Evolutionary conservation across 257 asterid species (phyloP).

Genomic region (Solanum etuberosum): DNA sequence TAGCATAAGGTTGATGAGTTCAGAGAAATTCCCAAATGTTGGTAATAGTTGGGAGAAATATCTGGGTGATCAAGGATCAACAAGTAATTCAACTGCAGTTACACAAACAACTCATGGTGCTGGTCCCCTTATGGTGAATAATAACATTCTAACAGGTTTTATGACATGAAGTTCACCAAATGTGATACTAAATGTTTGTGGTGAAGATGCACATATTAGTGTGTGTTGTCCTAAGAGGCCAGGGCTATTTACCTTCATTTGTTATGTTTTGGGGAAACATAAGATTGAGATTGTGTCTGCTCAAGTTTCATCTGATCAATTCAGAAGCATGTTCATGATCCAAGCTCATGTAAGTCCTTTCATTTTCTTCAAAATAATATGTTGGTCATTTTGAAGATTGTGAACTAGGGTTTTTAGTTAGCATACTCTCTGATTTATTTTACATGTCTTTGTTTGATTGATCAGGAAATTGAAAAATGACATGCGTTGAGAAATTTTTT

Average conservation of each 20-base stretch:
- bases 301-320: slow-evolving; percentile 19
- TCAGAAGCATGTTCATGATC: slow-evolving; percentile 20
- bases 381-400: neutral
- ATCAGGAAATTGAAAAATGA: neutral
- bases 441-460: neutral
- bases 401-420: neutral
- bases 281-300: slow-evolving; percentile 22
- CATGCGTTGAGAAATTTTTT: neutral
- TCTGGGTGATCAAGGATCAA: slow-evolving; percentile 37
- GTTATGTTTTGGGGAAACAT: slow-evolving; percentile 26
- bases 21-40: neutral
- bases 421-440: neutral
- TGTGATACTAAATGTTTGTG: slow-evolving; percentile 17
- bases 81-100: neutral
- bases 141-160: neutral
- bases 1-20: neutral
- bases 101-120: neutral
- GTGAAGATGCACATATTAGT: slow-evolving; percentile 20
- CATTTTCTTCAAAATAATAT: neutral
- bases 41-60: slow-evolving; percentile 30
- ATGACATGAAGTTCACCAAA: slow-evolving; percentile 26
- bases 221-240: slow-evolving; percentile 19
- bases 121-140: neutral
- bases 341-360: slow-evolving; percentile 9
- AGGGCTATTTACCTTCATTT: slow-evolving; percentile 8